Evolutionary conservation across 2,329 filamentous ascomycete species (phyloP), one percentile per base, ranked within the genome.

Genomic region (Fusarium sp.): DNA sequence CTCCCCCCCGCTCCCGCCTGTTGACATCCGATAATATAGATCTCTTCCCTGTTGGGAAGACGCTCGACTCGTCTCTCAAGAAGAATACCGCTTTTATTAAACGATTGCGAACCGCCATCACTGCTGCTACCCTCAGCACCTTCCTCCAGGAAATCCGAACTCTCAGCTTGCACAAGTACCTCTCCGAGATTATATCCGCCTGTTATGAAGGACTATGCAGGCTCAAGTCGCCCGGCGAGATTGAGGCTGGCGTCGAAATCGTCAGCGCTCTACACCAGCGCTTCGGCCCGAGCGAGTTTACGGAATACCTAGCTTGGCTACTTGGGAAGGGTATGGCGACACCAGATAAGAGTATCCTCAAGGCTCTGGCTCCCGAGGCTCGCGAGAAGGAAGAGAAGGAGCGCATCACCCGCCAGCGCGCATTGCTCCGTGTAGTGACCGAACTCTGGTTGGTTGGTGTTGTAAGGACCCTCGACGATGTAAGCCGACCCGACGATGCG

Each of bases 81-180:
- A 98, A 98, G 87, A 98, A 98, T 80, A 98, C 96, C 5, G 95
- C 95, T 75, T 98, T 98, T 83, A 98, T 98, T 81, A 98, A 98
- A 85, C 94, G 96, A 80, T 88, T 98, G 65, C 94, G 96, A 78
- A 98, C 96, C 68, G 94, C 95, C 69, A 92, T 98, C 73, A 95
- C 93, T 73, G 86, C 94, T 58, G 88, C 95, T 66, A 94, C 93
- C 65, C 91, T 95, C 64, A 87, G 90, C 75, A 97, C 95, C 68
- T 97, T 98, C 84, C 86, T 98, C 57, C 91, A 96, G 81, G 96
- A 98, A 81, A 95, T 98, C 78, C 92, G 93, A 78, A 94, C 94
- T 30, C 88, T 98, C 32, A 98, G 95, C 76, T 89, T 98, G 60
- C 94, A 96, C 88, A 98, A 98, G 82, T 98, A 98, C 84, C 91